phyloP scores from a whole-genome alignment of 768 basidiomycete species.

The Tulasnella sp. region DNA sequence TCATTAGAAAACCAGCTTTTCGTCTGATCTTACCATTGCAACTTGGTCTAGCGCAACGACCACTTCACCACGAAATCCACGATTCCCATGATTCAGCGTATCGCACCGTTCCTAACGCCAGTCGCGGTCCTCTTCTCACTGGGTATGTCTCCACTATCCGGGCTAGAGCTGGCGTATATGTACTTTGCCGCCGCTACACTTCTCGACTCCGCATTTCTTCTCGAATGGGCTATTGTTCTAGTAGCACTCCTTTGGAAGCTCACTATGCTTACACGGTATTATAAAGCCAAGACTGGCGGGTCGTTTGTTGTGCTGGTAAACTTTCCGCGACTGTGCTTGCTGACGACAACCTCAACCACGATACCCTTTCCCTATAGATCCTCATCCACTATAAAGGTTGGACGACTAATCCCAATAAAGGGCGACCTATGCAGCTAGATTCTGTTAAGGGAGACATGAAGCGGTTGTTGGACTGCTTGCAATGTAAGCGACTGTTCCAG shows the following conservation, averaged over 20 bases:
- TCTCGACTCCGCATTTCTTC: not conserved
- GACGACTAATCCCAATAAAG: not conserved
- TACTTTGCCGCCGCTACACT: not conserved
- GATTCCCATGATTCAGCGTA: not conserved
- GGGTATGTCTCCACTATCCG: not conserved
- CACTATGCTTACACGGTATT: not conserved
- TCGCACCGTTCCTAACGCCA: not conserved
- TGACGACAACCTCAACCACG: not conserved
- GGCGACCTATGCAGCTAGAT: not conserved
- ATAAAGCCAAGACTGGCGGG: not conserved
- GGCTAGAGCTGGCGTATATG: not conserved
- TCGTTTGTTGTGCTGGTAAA: not conserved
- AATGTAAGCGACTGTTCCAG: not conserved
- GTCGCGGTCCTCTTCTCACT: not conserved
- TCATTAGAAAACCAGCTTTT: not conserved
- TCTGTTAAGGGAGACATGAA: not conserved
- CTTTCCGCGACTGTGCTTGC: not conserved
- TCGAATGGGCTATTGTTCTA: not conserved
- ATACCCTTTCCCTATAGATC: not conserved
- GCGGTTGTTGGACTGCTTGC: not conserved
- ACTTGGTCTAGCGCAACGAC: not conserved
- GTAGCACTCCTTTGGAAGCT: not conserved
- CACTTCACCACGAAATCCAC: not conserved
- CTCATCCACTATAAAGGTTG: not conserved
- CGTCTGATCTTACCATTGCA: not conserved